These are phyloP conservation scores for Puccinia brachypodii DNA, from an alignment of 1,284 basidiomycete genomes.

Conservation along the genomic window DNA sequence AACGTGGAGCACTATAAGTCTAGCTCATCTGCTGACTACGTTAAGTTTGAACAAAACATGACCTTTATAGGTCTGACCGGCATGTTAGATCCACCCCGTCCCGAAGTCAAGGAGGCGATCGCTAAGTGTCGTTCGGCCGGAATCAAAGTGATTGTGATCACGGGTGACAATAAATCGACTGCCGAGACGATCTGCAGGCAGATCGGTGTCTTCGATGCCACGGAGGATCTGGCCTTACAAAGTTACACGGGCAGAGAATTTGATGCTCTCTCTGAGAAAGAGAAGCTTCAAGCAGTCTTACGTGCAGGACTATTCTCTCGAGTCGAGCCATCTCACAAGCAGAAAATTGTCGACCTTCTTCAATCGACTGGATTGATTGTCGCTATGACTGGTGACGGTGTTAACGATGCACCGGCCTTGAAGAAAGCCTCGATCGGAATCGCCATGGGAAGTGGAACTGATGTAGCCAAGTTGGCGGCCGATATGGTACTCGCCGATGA, in stretches of 20 bases:
- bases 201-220: slow-evolving; percentile 83
- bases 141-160: slow-evolving; percentile 95
- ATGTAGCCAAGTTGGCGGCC: slow-evolving; percentile 59
- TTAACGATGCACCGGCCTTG: slow-evolving; percentile 60
- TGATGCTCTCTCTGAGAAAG: slow-evolving; percentile 73
- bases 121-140: slow-evolving; percentile 88
- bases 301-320: slow-evolving; percentile 84
- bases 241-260: slow-evolving; percentile 92
- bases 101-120: slow-evolving; percentile 83
- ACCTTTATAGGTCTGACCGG: slow-evolving; percentile 93
- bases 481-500: slow-evolving; percentile 61
- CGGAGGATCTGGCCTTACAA: slow-evolving; percentile 67
- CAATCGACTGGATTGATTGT: slow-evolving; percentile 89
- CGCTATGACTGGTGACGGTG: slow-evolving; percentile 94
- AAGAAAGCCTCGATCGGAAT: slow-evolving; percentile 60
- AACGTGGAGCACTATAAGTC: slow-evolving; percentile 77
- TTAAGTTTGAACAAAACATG: slow-evolving; percentile 82
- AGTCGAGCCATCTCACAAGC: slow-evolving; percentile 94
- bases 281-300: slow-evolving; percentile 81
- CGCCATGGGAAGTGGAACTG: slow-evolving; percentile 60
- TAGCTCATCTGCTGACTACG: slow-evolving; percentile 75
- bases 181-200: slow-evolving; percentile 95
- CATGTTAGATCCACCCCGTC: slow-evolving; percentile 97
- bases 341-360: slow-evolving; percentile 89
- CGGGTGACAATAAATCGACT: slow-evolving; percentile 96